phyloP scores from a whole-genome alignment of 2,329 filamentous ascomycete species.

The Calonectria hongkongensis region DNA sequence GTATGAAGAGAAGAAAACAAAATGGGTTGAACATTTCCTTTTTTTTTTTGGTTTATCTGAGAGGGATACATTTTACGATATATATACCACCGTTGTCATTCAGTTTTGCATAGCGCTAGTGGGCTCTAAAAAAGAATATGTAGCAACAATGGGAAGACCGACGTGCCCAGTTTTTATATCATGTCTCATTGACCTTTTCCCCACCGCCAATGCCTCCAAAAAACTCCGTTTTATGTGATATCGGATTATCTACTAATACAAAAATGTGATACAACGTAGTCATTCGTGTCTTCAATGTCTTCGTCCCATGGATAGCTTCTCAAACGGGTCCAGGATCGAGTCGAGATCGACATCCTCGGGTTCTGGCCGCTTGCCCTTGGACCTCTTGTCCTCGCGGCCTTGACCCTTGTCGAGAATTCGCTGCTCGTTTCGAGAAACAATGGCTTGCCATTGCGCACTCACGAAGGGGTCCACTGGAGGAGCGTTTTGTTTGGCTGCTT shows the following conservation, averaged over 20 bases:
- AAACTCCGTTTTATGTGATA: slow-evolving; percentile 14
- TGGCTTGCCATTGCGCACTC: not conserved
- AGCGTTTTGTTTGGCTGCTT: not conserved
- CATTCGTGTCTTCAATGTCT: not conserved
- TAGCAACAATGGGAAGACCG: slow-evolving; percentile 9
- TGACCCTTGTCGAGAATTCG: not conserved
- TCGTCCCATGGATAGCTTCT: not conserved
- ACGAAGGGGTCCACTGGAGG: slow-evolving; percentile 8
- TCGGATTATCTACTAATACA: slow-evolving; percentile 27
- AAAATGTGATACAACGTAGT: slow-evolving; percentile 12
- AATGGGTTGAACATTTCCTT: not conserved
- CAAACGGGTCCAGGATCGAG: slow-evolving; percentile 15
- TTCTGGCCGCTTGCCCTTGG: not conserved
- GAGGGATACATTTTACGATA: slow-evolving; percentile 14
- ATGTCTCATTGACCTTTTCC: slow-evolving; percentile 12
- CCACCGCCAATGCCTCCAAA: not conserved
- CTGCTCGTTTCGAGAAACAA: slow-evolving; percentile 2
- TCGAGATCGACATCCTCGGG: not conserved
- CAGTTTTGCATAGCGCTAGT: slow-evolving; percentile 24
- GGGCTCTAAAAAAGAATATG: slow-evolving; percentile 18
- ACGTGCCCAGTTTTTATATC: not conserved
- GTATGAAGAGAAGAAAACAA: slow-evolving; percentile 24
- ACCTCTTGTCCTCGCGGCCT: not conserved
- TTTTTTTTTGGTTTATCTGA: slow-evolving; percentile 14
- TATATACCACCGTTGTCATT: slow-evolving; percentile 38